Evolutionary conservation across 169 alveolate genomes (phyloP).

Genomic region (Eimeria praecox): DNA sequence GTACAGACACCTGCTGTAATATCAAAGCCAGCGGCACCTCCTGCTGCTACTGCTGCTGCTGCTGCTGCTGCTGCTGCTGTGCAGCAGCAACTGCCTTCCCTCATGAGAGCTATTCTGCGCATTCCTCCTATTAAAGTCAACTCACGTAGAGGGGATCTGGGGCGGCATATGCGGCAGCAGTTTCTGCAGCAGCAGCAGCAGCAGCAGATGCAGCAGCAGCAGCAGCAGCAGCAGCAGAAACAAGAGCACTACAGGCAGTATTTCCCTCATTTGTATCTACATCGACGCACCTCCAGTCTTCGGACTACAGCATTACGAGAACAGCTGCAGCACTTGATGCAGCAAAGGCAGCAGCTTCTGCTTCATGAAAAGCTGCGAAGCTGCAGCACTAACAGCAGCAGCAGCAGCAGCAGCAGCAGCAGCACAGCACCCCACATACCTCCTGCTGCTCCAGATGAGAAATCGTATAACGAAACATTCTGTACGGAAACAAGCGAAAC

Average conservation of each 20-base stretch:
- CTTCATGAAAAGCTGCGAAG: neutral
- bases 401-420: constrained; percentile 47
- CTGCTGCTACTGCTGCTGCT: constrained; percentile 4
- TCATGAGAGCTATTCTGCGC: neutral
- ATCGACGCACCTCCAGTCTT: neutral
- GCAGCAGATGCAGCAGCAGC: constrained; percentile 20
- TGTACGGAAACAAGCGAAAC: neutral
- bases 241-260: neutral
- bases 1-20: neutral
- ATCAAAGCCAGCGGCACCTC: constrained; percentile 18
- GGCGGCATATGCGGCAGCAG: constrained; percentile 4
- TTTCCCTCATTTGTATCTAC: neutral
- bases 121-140: neutral
- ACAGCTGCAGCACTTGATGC: constrained; percentile 64
- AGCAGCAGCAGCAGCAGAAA: neutral
- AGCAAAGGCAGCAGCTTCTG: constrained; percentile 32
- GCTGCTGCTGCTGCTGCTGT: too few relatives aligned
- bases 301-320: neutral
- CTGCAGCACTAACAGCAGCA: constrained; percentile 11
- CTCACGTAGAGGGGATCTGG: neutral
- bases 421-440: neutral
- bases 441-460: neutral
- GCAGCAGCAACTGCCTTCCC: constrained; percentile 10
- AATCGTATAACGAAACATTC: neutral
- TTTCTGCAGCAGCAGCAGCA: constrained; percentile 16